These are phyloP conservation scores for Onygenales sp. DNA, from an alignment of 2,329 filamentous ascomycete species.

Conservation along the genomic window DNA sequence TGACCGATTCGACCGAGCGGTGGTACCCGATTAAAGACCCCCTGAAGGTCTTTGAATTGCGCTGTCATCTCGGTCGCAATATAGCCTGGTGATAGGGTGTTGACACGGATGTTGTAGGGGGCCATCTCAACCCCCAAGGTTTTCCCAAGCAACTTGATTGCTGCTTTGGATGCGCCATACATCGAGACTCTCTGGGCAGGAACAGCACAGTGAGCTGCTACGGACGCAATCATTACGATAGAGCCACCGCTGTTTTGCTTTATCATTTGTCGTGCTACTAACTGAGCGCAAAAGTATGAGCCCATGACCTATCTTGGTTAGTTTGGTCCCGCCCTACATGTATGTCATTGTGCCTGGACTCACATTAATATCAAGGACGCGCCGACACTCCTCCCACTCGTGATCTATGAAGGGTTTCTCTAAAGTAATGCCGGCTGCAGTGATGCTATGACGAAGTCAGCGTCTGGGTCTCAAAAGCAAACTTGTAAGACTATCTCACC, in stretches of 20 bases:
- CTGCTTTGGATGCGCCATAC: conserved; percentile 38
- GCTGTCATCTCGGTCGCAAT: not conserved
- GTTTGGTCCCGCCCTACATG: not conserved
- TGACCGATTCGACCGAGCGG: not conserved
- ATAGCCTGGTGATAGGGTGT: conserved; percentile 29
- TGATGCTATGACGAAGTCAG: too few relatives aligned
- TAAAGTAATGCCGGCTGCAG: too few relatives aligned
- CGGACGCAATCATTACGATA: conserved; percentile 32
- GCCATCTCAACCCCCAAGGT: conserved; percentile 31
- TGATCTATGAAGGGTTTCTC: too few relatives aligned
- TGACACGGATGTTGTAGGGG: conserved; percentile 27
- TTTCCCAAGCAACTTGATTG: conserved; percentile 20
- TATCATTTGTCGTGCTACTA: conserved; percentile 31
- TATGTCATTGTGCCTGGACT: too few relatives aligned
- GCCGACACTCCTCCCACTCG: too few relatives aligned
- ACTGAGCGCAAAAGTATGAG: conserved; percentile 34
- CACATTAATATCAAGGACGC: too few relatives aligned
- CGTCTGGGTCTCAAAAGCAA: too few relatives aligned
- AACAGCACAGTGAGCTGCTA: conserved; percentile 28
- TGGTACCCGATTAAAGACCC: not conserved
- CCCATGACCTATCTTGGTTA: conserved; percentile 25
- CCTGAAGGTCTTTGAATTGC: not conserved
- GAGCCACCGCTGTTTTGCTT: conserved; percentile 31
- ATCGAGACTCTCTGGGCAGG: conserved; percentile 31
- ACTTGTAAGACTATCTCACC: too few relatives aligned